Evolutionary conservation across 2,329 filamentous ascomycete genomes (phyloP).

Genomic region (Claviceps purpurea): DNA sequence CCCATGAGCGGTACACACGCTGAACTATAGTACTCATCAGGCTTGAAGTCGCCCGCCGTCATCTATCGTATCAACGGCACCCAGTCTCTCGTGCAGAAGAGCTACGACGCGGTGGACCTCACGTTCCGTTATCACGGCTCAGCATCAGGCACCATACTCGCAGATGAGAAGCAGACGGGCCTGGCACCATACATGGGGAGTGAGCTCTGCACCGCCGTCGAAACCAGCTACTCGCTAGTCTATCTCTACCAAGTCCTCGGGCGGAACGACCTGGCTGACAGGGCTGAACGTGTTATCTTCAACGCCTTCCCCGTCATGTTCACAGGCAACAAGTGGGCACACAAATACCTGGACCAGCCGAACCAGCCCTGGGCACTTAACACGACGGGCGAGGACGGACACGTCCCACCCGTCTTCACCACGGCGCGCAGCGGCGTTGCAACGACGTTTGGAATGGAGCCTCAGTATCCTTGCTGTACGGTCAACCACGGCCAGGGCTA

Average conservation of each 20-base stretch:
- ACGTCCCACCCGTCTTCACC: conserved; percentile 24
- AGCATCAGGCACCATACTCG: conserved; percentile 27
- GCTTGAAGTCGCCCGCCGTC: conserved; percentile 25
- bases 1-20: background rate
- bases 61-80: conserved; percentile 27
- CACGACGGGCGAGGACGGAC: conserved; percentile 22
- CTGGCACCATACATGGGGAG: conserved; percentile 23
- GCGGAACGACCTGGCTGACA: conserved; percentile 30
- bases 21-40: conserved; percentile 9
- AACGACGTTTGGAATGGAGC: conserved; percentile 35
- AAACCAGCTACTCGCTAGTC: conserved; percentile 19
- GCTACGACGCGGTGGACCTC: conserved; percentile 23
- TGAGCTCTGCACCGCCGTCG: conserved; percentile 22
- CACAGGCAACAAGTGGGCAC: conserved; percentile 38
- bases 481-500: conserved; percentile 45
- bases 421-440: conserved; percentile 27
- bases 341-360: conserved; percentile 39
- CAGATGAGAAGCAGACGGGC: conserved; percentile 26
- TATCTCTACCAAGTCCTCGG: conserved; percentile 22
- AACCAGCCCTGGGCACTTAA: conserved; percentile 36
- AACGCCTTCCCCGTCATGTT: conserved; percentile 40
- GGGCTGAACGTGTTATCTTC: conserved; percentile 37
- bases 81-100: conserved; percentile 21
- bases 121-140: conserved; percentile 25
- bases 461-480: conserved; percentile 41